Evolutionary conservation across 306 rosid genomes (phyloP), one percentile per base, ranked within the genome.

Genomic region (Adenanthera pavonina): DNA sequence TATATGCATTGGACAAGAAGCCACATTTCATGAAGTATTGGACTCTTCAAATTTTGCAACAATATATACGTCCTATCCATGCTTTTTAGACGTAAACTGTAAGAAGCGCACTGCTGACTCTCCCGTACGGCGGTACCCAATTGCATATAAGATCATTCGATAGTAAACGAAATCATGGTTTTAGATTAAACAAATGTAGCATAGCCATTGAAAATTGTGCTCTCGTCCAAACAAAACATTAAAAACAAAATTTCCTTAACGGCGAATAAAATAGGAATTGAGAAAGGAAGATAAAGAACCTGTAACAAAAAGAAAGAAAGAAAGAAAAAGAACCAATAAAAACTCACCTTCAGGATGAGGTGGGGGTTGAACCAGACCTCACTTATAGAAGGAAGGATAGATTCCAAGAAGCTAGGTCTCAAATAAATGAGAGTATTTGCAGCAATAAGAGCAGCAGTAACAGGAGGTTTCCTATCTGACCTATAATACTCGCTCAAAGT

Each of bases 281-380:
- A 68, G 54, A 52, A 11, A 61, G 12, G 0, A 20, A 48, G 19
- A 36, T 15, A 0, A 54, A 8, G 33, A 56, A 20, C 4, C 33
- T 25, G 30, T 25, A 25, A 25, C 30, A 25, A 25, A 25, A 25
- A 25, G 30, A 25, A 25, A 25, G 30, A 25, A 25, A 25, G 30
- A 25, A 33, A 7, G 3, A 38, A 15, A 19, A 7, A 66, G 12
- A 25, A 20, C 11, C 16, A 34, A 16, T 10, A 48, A 5, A 33
- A 34, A 64, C 15, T 0, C 47, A 91, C 98, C 97, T 85, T 88
- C 80, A 91, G 81, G 80, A 95, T 92, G 89, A 95, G 92, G 84
- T 92, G 85, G 14, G 99, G 84, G 56, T 95, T 95, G 92, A 95
- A 95, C 91, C 93, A 86, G 66, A 95, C 96, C 8, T 95, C 84